A percentile compares a stretch with the other conserved stretches of the same genome.
These are phyloP conservation scores for Psilocybe cubensis DNA, from an alignment of 768 basidiomycete genomes.

Conservation along the genomic window DNA sequence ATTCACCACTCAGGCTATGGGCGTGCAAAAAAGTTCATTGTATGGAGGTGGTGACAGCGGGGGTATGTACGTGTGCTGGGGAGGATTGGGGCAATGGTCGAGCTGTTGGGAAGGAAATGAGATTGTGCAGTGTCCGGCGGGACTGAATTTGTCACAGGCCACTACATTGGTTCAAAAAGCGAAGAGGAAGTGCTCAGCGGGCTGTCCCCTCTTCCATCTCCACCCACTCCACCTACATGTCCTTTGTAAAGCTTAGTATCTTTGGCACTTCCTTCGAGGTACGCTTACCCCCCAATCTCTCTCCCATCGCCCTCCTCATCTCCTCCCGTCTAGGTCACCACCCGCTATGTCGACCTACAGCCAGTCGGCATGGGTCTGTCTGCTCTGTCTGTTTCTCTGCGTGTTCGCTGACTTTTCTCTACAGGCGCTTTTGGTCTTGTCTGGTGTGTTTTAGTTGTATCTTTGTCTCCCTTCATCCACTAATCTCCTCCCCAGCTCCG, in stretches of 20 bases:
- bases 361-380: constrained; percentile 97
- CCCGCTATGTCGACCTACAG: constrained; percentile 98
- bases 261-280: constrained; percentile 99
- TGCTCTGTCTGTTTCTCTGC: background rate
- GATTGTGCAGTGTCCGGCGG: too few relatives aligned
- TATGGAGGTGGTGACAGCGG: too few relatives aligned
- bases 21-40: background rate
- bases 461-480: background rate
- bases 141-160: constrained; percentile 14
- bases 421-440: constrained; percentile 97
- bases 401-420: constrained; percentile 7
- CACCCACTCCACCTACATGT: constrained; percentile 52
- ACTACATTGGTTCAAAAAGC: constrained; percentile 23
- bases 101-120: too few relatives aligned
- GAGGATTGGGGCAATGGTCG: too few relatives aligned
- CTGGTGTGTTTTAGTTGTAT: constrained; percentile 62
- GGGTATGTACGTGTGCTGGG: too few relatives aligned
- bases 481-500: constrained; percentile 58
- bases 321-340: constrained; percentile 74
- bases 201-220: constrained; percentile 9
- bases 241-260: constrained; percentile 97
- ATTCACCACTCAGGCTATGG: background rate
- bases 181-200: too few relatives aligned
- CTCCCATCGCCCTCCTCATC: constrained; percentile 15
- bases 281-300: constrained; percentile 23